A percentile compares a stretch with the other conserved stretches of the same genome.
Conservation (phyloP, 2,329 filamentous ascomycete species). For the Microdochium nivale region DNA sequence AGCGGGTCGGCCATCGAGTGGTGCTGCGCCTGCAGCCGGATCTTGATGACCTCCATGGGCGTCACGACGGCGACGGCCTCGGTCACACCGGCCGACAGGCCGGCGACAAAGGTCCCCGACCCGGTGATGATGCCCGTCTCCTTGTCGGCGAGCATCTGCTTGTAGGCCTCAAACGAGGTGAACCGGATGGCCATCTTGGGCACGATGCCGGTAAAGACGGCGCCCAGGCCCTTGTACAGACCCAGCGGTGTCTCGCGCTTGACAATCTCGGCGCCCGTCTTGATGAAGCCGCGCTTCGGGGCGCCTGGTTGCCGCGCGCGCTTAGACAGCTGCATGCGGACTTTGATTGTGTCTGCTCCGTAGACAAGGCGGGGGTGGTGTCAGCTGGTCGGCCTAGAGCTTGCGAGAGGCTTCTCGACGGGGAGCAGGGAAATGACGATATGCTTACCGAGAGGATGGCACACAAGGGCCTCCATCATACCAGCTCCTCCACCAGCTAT, state of each 20-base stretch:
- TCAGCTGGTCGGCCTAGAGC: background rate
- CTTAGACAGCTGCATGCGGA: constrained; percentile 95
- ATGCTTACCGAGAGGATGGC: constrained; percentile 82
- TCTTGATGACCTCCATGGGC: constrained; percentile 99
- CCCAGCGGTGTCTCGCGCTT: constrained; percentile 84
- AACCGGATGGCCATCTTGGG: constrained; percentile 99
- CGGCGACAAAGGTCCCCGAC: constrained; percentile 60
- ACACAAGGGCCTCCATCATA: constrained; percentile 98
- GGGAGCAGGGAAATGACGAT: background rate
- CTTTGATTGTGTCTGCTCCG: constrained; percentile 84
- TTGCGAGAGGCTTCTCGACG: background rate
- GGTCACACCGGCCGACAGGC: constrained; percentile 85
- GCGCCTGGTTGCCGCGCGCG: constrained; percentile 75
- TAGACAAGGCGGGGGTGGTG: background rate
- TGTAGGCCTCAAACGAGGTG: constrained; percentile 94
- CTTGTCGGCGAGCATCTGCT: constrained; percentile 67
- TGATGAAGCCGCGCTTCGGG: constrained; percentile 79
- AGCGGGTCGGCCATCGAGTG: constrained; percentile 96
- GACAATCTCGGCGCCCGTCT: constrained; percentile 79
- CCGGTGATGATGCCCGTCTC: constrained; percentile 60
- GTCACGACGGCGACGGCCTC: constrained; percentile 95
- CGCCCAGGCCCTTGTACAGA: constrained; percentile 96
- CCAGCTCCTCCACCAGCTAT: constrained; percentile 90
- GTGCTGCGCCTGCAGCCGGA: constrained; percentile 93
- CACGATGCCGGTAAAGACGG: constrained; percentile 90